These are phyloP conservation scores for Penicillium sp. DNA, from an alignment of 2,329 filamentous ascomycete genomes.

Conservation along the genomic window DNA sequence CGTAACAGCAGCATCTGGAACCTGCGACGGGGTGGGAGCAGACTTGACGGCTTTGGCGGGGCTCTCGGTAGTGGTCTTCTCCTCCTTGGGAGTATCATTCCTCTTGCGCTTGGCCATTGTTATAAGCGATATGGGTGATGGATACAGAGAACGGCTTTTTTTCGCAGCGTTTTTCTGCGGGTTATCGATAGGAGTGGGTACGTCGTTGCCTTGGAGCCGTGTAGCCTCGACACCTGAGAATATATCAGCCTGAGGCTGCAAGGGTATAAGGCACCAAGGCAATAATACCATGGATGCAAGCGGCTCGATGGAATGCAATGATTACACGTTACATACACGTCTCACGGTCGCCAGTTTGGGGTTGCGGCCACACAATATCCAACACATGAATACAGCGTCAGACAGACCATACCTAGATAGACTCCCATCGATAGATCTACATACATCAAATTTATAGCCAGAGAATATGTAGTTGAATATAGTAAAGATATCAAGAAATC, in stretches of 20 bases:
- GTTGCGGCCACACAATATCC: neutral
- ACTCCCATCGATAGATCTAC: neutral
- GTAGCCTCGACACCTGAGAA: conserved; percentile 3
- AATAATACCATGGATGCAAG: conserved; percentile 1
- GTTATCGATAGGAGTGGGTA: conserved; percentile 21
- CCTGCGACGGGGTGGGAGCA: conserved; percentile 22
- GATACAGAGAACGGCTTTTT: conserved; percentile 9
- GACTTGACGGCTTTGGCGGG: conserved; percentile 36
- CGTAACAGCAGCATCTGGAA: conserved; percentile 45
- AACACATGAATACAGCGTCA: neutral
- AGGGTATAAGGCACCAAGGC: neutral
- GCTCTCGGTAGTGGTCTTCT: conserved; percentile 16
- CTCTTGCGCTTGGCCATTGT: conserved; percentile 46
- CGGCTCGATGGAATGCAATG: conserved; percentile 8
- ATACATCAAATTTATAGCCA: neutral
- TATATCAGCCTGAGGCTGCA: neutral
- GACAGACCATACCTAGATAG: neutral
- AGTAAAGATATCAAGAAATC: neutral
- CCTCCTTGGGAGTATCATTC: conserved; percentile 30
- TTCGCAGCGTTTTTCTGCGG: conserved; percentile 19
- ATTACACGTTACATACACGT: conserved; percentile 11
- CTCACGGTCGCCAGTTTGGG: conserved; percentile 4
- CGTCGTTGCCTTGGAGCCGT: conserved; percentile 1
- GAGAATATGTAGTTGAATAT: neutral
- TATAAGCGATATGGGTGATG: conserved; percentile 1